These are phyloP conservation scores for Theobroma grandiflorum DNA, from an alignment of 441 rosid species.

Conservation along the genomic window DNA sequence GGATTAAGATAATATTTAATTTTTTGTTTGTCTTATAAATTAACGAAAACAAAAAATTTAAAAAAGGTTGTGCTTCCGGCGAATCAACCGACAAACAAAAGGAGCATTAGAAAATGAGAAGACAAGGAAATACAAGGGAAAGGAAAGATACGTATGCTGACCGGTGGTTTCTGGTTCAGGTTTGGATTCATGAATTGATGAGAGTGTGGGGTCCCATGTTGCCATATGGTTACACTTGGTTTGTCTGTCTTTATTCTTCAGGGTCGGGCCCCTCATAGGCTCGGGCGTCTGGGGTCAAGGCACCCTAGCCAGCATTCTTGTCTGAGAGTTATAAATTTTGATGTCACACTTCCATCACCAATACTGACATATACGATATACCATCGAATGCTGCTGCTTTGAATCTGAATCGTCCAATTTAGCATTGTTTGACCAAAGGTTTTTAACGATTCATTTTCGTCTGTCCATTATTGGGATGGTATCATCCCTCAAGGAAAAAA, in stretches of 20 bases:
- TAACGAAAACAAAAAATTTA: not conserved
- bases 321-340: not conserved
- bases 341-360: not conserved
- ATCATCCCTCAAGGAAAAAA: not conserved
- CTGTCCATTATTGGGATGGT: not conserved
- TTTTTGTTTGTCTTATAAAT: not conserved
- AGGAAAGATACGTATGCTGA: not conserved
- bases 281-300: not conserved
- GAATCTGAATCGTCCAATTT: not conserved
- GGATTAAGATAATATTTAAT: no score
- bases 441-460: not conserved
- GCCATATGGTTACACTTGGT: not conserved
- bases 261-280: not conserved
- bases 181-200: not conserved
- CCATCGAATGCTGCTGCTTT: not conserved
- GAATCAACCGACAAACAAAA: not conserved
- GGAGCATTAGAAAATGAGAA: not conserved
- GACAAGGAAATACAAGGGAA: not conserved
- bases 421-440: not conserved
- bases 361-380: not conserved
- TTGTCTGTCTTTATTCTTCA: slow-evolving; percentile 7
- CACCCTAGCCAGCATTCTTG: not conserved
- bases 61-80: not conserved
- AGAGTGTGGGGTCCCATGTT: not conserved
- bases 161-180: slow-evolving; percentile 38